Base-by-base conservation (phyloP, 192 early-diverging fungal species). In the Coemansia sp. region DNA sequence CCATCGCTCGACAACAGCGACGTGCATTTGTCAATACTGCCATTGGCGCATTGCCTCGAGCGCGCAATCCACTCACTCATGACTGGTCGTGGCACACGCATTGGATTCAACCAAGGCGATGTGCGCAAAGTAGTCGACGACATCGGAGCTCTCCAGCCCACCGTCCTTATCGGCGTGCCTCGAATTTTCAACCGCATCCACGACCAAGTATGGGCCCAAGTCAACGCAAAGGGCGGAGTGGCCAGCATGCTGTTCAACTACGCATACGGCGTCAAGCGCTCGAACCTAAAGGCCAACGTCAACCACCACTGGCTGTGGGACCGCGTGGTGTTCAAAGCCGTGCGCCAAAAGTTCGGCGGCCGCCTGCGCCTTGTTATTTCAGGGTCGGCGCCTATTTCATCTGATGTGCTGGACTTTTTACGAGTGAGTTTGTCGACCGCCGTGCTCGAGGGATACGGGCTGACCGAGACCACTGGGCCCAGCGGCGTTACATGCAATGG, bases 141-240 rank as follows among this genome's bases (percentile, higher is more conserved):
- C 72, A 89, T 93, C 63, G 82, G 72, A 48, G 87, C 83, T 66
- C 85, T 93, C 38, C 79, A 83, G 43, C 92, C 92, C 8, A 86
- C 89, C 1, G 58, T 93, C 24, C 83, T 93, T 75, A 86, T 87
- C 17, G 92, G 90, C 66, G 92, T 93, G 2, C 92, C 92, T 45
- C 89, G 95, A 23, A 82, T 97, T 5, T 87, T 92, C 70, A 94
- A 93, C 70, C 90, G 94, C 32, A 87, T 97, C 63, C 91, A 94
- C 72, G 93, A 91, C 64, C 87, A 87, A 49, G 90, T 93, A 2
- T 93, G 92, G 92, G 86, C 90, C 50, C 84, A 87, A 17, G 95
- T 98, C 65, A 88, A 92, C 38, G 72, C 72, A 47, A 96, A 95
- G 78, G 92, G 90, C 52, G 87, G 94, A 5, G 47, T 90, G 25